Evolutionary conservation across 2,329 filamentous ascomycete species (phyloP).

Genomic region (Exophiala viscosa): DNA sequence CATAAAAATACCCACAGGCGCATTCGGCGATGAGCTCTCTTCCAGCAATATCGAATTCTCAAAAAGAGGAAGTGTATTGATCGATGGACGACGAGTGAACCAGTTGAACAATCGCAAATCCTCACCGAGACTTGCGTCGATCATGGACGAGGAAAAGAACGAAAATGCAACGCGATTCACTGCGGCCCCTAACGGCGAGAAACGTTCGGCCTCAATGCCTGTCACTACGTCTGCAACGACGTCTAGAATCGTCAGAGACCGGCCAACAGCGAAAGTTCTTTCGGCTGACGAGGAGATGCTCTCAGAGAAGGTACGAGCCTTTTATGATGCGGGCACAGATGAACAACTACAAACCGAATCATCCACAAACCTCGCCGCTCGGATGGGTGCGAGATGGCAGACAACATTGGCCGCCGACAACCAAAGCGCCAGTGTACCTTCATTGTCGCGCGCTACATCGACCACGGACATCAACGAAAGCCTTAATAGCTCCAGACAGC

Average conservation of each 20-base stretch:
- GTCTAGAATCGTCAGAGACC: conserved; percentile 37
- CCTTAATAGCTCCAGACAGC: conserved; percentile 8
- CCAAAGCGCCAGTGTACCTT: conserved; percentile 32
- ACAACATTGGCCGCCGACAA: conserved; percentile 31
- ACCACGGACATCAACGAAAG: conserved; percentile 26
- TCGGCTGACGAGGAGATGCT: conserved; percentile 63
- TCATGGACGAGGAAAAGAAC: conserved; percentile 22
- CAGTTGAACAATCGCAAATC: conserved; percentile 22
- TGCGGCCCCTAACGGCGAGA: conserved; percentile 15
- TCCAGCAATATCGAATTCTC: conserved; percentile 55
- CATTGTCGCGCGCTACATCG: conserved; percentile 29
- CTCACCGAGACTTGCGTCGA: conserved; percentile 17
- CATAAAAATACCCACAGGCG: conserved; percentile 48
- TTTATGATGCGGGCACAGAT: conserved; percentile 62
- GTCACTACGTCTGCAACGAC: conserved; percentile 17
- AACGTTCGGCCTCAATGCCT: not conserved
- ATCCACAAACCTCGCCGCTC: conserved; percentile 35
- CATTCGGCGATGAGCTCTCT: conserved; percentile 49
- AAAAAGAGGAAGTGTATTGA: conserved; percentile 57
- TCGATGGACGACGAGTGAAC: conserved; percentile 51
- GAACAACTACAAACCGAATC: conserved; percentile 44
- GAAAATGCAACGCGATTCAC: conserved; percentile 19
- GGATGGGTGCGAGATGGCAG: conserved; percentile 40
- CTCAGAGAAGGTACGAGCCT: conserved; percentile 59
- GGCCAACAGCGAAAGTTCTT: conserved; percentile 48